A percentile compares a stretch with the other conserved stretches of the same genome.
phyloP scores from a whole-genome alignment of 352 stramenopile species.

The Thraustochytrium striatum region DNA sequence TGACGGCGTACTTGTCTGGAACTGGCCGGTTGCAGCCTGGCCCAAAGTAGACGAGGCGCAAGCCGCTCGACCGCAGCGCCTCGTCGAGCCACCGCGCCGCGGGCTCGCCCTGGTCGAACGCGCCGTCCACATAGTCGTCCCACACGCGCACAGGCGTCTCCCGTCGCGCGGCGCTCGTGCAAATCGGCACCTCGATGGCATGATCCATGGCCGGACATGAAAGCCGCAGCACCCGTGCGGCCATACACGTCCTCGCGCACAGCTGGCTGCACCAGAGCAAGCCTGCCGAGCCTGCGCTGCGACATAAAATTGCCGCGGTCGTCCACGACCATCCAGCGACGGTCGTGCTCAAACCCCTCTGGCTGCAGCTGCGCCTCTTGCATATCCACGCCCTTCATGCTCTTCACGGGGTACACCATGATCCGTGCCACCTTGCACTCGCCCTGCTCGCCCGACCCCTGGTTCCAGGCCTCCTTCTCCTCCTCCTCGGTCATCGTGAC shows the following conservation, averaged over 20 bases:
- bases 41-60: constrained; percentile 27
- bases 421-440: neutral
- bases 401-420: constrained; percentile 43
- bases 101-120: constrained; percentile 18
- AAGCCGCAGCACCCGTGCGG: neutral
- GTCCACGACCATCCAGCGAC: constrained; percentile 41
- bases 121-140: neutral
- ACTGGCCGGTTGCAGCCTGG: neutral
- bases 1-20: neutral
- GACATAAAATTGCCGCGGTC: constrained; percentile 25
- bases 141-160: constrained; percentile 12
- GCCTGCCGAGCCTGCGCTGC: constrained; percentile 2
- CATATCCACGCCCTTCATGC: constrained; percentile 7
- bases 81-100: constrained; percentile 13
- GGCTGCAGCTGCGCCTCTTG: neutral
- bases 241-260: neutral
- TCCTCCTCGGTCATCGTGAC: neutral
- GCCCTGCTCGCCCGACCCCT: no score
- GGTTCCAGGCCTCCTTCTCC: neutral
- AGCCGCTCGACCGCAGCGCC: neutral
- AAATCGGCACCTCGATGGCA: neutral
- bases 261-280: neutral
- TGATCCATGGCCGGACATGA: neutral
- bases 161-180: neutral
- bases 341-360: neutral